Conservation (phyloP, 768 basidiomycete genomes). For the Russula abietina region DNA sequence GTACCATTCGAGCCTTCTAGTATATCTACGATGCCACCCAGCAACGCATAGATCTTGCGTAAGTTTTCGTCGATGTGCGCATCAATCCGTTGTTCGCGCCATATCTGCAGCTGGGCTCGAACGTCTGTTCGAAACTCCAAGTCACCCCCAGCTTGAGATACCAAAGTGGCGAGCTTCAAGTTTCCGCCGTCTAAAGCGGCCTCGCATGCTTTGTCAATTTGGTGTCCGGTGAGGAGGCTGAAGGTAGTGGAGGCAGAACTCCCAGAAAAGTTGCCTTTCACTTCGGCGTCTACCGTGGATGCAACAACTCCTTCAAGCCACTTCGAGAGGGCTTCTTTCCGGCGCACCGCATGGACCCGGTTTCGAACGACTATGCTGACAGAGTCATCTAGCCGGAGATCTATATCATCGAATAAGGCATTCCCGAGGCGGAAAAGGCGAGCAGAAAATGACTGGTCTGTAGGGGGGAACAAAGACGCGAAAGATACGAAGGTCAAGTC, state of each 20-base stretch:
- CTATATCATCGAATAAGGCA: conserved; percentile 82
- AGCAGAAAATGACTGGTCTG: conserved; percentile 69
- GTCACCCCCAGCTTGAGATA: conserved; percentile 83
- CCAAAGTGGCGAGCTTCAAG: conserved; percentile 79
- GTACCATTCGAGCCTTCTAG: conserved; percentile 49
- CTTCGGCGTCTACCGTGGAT: conserved; percentile 63
- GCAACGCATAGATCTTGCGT: conserved; percentile 74
- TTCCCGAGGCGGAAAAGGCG: conserved; percentile 81
- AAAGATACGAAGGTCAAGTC: conserved; percentile 76
- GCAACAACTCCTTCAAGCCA: conserved; percentile 80
- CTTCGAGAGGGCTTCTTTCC: conserved; percentile 71
- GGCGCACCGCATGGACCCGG: conserved; percentile 55
- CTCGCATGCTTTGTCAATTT: conserved; percentile 77
- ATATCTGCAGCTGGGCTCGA: conserved; percentile 67
- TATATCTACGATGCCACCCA: conserved; percentile 68
- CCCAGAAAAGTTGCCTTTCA: conserved; percentile 44
- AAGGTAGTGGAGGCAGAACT: conserved; percentile 55
- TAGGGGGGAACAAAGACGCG: conserved; percentile 58
- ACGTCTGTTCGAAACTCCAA: conserved; percentile 68
- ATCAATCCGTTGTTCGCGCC: conserved; percentile 74
- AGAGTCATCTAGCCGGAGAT: conserved; percentile 50
- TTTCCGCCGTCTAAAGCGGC: conserved; percentile 69
- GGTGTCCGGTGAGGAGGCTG: conserved; percentile 77
- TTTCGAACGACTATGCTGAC: conserved; percentile 58
- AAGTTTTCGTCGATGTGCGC: conserved; percentile 59